These are phyloP conservation scores for Camellia lanceoleosa DNA, from an alignment of 148 eudicot genomes.

Conservation along the genomic window DNA sequence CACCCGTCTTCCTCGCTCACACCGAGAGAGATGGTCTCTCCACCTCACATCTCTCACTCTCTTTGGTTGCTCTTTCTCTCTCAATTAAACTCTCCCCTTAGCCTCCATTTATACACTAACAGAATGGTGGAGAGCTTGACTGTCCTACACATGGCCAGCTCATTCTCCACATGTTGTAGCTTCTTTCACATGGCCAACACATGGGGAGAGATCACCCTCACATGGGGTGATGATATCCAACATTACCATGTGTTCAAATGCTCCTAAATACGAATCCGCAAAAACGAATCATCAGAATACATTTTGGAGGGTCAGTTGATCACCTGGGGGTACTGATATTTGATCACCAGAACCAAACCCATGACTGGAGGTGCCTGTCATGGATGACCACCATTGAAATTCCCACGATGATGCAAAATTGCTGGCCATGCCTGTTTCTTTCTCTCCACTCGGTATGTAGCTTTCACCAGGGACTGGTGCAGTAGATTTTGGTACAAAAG, in stretches of 20 bases:
- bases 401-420: constrained; percentile 27
- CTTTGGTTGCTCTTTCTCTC: too few species aligned
- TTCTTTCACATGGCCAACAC: too few species aligned
- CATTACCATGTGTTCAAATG: not conserved
- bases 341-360: constrained; percentile 33
- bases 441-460: constrained; percentile 25
- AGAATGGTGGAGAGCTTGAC: too few species aligned
- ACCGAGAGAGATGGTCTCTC: too few species aligned
- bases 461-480: constrained; percentile 28
- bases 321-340: constrained; percentile 20
- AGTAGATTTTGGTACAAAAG: constrained; percentile 38
- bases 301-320: not conserved
- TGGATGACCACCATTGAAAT: constrained; percentile 27
- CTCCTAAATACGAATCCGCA: not conserved
- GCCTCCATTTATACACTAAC: too few species aligned
- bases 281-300: not conserved
- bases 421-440: constrained; percentile 27
- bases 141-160: too few species aligned
- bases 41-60: too few species aligned
- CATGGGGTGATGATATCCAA: too few species aligned
- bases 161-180: too few species aligned
- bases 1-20: too few species aligned
- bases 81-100: too few species aligned
- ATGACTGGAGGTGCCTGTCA: constrained; percentile 22
- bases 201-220: too few species aligned